Base-by-base conservation (phyloP, 352 stramenopile species). In the Phytophthora crassamura region DNA sequence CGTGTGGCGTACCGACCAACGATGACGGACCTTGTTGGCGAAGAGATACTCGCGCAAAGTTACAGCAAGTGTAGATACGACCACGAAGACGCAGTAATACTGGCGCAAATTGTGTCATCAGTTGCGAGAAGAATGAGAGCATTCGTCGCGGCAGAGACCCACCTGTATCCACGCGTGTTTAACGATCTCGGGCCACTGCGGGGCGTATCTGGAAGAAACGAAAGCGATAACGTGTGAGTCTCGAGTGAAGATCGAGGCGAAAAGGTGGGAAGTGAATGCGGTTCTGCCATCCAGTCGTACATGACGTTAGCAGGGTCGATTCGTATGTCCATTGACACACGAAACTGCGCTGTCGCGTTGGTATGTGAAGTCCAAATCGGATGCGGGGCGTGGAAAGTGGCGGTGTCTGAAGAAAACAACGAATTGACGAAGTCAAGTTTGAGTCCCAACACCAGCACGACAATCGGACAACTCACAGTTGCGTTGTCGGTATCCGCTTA, bases 131-230 rank as follows among this genome's bases (percentile, higher is more conserved):
- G 6, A 28, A 41, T 16, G 52, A 35, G 40, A 59, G 35, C 11
- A 20, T 41, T 15, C 25, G 30, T 28, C 20, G 32, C n/a, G 6
- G 14, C 14, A 41, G 22, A 46, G 6, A 15, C 47, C 48, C 40
- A 91, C 82, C 73, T 91, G 82, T 35, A 89, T 88, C 82, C 82
- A 91, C 54, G 77, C 82, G 2, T 69, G 74, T 51, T 91, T 91
- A 14, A 86, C 45, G 1, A 89, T 70, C 36, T 91, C 82, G 1
- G 74, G 58, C 82, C 82, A 91, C 32, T 72, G 72, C 7, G 80
- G 72, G 16, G 67, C 69, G 52, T 91, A 91, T 12, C 82, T 89
- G 45, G 0, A 59, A 34, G 4, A 48, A 64, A n/a, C 3, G 47
- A 22, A 33, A 36, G 53, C 14, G 16, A 43, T 4, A 30, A 7